Evolutionary conservation across 2,329 filamentous ascomycete genomes (phyloP), one percentile per base, ranked within the genome.

Genomic region (Chaetothyriales sp.): DNA sequence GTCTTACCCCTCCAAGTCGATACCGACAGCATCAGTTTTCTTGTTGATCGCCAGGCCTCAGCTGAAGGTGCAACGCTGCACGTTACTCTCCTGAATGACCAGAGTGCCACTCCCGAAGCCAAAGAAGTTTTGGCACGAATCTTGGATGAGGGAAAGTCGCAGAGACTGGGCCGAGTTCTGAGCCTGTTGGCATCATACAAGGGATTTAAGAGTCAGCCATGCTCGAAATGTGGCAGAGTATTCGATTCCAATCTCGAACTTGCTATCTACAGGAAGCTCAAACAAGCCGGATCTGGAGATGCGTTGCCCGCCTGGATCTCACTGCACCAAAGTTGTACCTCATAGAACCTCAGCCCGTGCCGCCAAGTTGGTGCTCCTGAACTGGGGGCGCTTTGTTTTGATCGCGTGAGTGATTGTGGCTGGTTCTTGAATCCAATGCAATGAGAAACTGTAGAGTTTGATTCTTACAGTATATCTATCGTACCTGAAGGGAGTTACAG

Each of bases 11-110:
- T 58, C 18, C 49, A 55, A 18, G 46, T 58, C 46, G 50, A 20
- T 45, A 46, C 55, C 43, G 60, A 64, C 6, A 65, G 67, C 1
- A 60, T 68, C 49, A 50, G 60, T 15, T 65, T 70, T 46, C 60
- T 62, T 28, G 53, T 70, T 36, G 51, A 52, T 3, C 60, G 63
- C 1, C 50, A 48, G 15, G 58, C 51, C 2, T 22, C 46, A 15
- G 26, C 51, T 2, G 52, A 52, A 36, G 36, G 43, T 4, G 55
- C 57, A 20, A 62, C 64, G 22, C 71, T 66, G 65, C 60, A 61
- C 36, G 67, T 70, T 6, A 55, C 59, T 15, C 61, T 55, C 44
- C 60, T 62, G 48, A 48, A 57, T 12, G 50, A 55, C 1, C 5
- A 39, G 12, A 2, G 10, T 15, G 32, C 32, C 12, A 4, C 32